phyloP scores from a whole-genome alignment of 2,329 filamentous ascomycete species.

The Exserohilum rostratum region DNA sequence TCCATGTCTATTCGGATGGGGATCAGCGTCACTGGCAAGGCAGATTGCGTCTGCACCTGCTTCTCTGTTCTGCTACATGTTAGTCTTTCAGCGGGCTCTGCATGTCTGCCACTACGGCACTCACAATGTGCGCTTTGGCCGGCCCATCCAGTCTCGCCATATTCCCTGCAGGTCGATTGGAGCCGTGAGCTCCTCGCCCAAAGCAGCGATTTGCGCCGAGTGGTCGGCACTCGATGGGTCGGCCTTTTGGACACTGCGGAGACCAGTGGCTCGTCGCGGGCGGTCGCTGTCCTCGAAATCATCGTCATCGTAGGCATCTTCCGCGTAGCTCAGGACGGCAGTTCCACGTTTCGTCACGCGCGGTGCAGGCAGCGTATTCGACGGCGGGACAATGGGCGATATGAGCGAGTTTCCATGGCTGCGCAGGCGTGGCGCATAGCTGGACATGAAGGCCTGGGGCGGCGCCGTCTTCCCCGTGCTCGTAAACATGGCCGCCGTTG shows the following conservation, averaged over 20 bases:
- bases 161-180: slow-evolving; percentile 88
- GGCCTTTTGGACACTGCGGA: slow-evolving; percentile 76
- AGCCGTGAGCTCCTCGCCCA: slow-evolving; percentile 78
- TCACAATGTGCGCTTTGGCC: slow-evolving; percentile 60
- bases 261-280: slow-evolving; percentile 73
- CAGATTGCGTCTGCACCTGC: slow-evolving; percentile 69
- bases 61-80: slow-evolving; percentile 58
- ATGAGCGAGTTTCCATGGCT: slow-evolving; percentile 91
- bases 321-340: slow-evolving; percentile 95
- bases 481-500: slow-evolving; percentile 48
- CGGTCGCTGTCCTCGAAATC: slow-evolving; percentile 77
- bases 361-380: slow-evolving; percentile 69
- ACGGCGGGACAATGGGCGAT: slow-evolving; percentile 78
- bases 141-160: slow-evolving; percentile 95
- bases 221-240: slow-evolving; percentile 67
- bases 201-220: slow-evolving; percentile 71
- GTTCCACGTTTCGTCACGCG: slow-evolving; percentile 97
- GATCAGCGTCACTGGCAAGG: slow-evolving; percentile 85
- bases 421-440: slow-evolving; percentile 88
- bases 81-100: slow-evolving; percentile 5
- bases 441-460: slow-evolving; percentile 88
- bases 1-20: slow-evolving; percentile 97
- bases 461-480: slow-evolving; percentile 53
- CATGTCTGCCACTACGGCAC: slow-evolving; percentile 36
- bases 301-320: slow-evolving; percentile 90